Evolutionary conservation across 176 grass and related monocot genomes (phyloP), one percentile per base, ranked within the genome.

Genomic region (Lolium multiflorum): DNA sequence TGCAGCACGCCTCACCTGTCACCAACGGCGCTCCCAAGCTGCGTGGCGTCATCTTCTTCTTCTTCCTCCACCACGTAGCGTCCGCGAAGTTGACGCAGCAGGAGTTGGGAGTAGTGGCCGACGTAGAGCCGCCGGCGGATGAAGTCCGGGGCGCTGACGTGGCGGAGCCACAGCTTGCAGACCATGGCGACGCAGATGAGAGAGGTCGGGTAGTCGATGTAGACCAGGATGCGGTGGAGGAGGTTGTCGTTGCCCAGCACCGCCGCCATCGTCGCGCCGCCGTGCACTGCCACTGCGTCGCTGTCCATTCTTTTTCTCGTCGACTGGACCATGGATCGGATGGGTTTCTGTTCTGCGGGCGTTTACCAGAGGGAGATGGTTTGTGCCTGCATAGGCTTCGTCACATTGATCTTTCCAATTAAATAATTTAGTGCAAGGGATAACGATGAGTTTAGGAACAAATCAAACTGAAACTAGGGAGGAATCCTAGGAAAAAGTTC

Each of bases 211-310:
- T 50, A 74, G 46, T 3, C 13, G 44, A 74, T 0, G 46, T 16
- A 46, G 71, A 74, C 47, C 44, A 74, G 46, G 46, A 74, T 74
- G 12, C 50, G 71, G 21, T 74, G 71, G 46, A 50, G 70, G 70
- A 74, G 71, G 71, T 74, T 74, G 44, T 49, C n/a, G 21, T 74
- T 74, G 71, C 44, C 44, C 4, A 74, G 71, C 71, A 74, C 71
- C 44, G 12, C 44, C 44, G 44, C 21, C 11, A 13, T 74, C 21
- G n/a, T 11, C 41, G 2, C n/a, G 12, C 5, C 43, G 71, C 12
- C 26, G 28, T 16, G 64, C 64, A 22, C 14, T 35, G 31, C 63
- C 25, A 48, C 2, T 35, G 2, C 47, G 47, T 11, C 10, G 47
- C 47, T 1, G 7, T 44, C 41, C 41, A 47, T 10, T 47, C 46